phyloP scores from a whole-genome alignment of 805 yeast species.

The Ogataea dorogensis region DNA sequence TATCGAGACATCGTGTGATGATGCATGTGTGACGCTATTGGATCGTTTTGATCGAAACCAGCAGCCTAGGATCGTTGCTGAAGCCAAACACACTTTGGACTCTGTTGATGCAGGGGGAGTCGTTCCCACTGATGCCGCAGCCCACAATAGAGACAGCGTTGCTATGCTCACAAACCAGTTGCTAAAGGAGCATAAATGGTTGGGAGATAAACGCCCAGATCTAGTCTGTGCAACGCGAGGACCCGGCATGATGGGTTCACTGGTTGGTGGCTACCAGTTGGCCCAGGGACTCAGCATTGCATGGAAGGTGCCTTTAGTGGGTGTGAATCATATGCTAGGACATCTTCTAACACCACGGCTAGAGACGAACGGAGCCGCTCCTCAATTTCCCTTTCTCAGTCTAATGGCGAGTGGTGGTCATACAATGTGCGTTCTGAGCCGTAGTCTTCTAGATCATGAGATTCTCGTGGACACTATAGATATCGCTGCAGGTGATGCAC shows the following conservation, averaged over 20 bases:
- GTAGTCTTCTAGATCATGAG: conserved; percentile 61
- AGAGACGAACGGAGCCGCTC: conserved; percentile 40
- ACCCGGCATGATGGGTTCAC: conserved; percentile 93
- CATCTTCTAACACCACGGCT: conserved; percentile 72
- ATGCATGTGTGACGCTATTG: conserved; percentile 81
- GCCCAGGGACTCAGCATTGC: conserved; percentile 85
- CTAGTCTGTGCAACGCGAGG: conserved; percentile 89
- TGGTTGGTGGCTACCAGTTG: conserved; percentile 76
- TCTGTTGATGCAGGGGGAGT: conserved; percentile 77
- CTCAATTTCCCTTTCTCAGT: conserved; percentile 68
- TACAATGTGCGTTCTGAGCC: conserved; percentile 77
- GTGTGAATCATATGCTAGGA: conserved; percentile 96
- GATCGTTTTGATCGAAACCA: conserved; percentile 41
- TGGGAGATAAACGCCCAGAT: conserved; percentile 47
- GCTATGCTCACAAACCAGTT: conserved; percentile 50
- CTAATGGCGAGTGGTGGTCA: conserved; percentile 92
- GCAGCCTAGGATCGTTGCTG: conserved; percentile 53
- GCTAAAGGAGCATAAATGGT: conserved; percentile 37
- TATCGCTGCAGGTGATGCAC: conserved; percentile 89
- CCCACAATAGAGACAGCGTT: conserved; percentile 66
- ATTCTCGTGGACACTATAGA: conserved; percentile 75
- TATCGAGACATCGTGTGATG: conserved; percentile 93
- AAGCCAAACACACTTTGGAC: conserved; percentile 63
- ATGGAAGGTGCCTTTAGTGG: conserved; percentile 73
- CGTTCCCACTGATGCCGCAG: conserved; percentile 79